phyloP scores from a whole-genome alignment of 2,329 filamentous ascomycete species.

The Amesomyces nigricolor region DNA sequence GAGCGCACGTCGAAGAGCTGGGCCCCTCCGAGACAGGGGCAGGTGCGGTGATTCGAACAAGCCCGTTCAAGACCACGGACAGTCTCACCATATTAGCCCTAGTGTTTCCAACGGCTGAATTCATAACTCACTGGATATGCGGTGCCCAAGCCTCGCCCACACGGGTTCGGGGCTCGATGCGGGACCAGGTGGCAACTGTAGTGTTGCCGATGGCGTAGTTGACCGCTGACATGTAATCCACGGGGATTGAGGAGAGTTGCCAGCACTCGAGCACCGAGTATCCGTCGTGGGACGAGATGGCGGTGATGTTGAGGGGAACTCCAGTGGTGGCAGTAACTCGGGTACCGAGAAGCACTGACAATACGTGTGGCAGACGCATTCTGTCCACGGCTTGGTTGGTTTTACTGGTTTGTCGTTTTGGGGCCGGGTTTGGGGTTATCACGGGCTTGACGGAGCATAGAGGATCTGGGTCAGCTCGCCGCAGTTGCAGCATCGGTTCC shows the following conservation, averaged over 20 bases:
- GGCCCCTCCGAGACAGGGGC: conserved; percentile 11
- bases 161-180: conserved; percentile 30
- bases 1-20: conserved; percentile 11
- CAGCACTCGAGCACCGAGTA: conserved; percentile 31
- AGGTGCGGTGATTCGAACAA: conserved; percentile 32
- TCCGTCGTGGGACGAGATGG: conserved; percentile 27
- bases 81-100: conserved; percentile 20
- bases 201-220: conserved; percentile 30
- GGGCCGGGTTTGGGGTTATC: too few species aligned
- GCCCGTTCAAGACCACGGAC: conserved; percentile 31
- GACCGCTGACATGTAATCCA: conserved; percentile 29
- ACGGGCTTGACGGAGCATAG: too few species aligned
- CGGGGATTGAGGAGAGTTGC: conserved; percentile 25
- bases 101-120: background rate
- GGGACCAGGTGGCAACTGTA: conserved; percentile 29
- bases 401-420: background rate
- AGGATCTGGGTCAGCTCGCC: too few species aligned
- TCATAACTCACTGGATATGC: conserved; percentile 27
- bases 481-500: too few species aligned
- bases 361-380: background rate
- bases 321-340: background rate
- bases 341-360: background rate
- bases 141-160: conserved; percentile 34
- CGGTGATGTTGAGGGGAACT: conserved; percentile 28
- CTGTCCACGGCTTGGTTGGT: background rate